Base-by-base conservation (phyloP, 164 flowering plant species). In the Vitis rotundifolia region DNA sequence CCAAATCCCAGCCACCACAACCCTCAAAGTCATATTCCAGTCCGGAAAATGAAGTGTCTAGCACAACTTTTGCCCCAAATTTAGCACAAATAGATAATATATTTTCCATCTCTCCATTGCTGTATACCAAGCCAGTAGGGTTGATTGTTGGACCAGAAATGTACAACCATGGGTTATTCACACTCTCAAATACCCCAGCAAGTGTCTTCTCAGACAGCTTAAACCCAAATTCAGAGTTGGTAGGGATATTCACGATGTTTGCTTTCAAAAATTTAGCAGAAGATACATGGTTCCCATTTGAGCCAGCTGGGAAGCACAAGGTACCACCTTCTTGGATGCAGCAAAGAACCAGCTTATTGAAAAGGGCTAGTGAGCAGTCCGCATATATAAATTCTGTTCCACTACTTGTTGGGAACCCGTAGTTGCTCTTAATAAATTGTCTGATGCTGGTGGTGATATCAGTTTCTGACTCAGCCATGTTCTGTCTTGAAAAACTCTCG, bases 401-500 rank as follows among this genome's bases (percentile, higher is more conserved):
- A 71, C 76, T 77, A 63, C 76, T 75, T 11, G 83, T 75, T 22
- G 87, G 82, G 71, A 87, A 89, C 5, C 97, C 93, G 68, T 88
- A 95, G 59, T 67, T 82, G 59, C 75, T 82, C 77, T 79, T 77
- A 59, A 91, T 74, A 66, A 88, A 85, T 44, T 81, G 81, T 29
- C 59, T 87, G 52, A 93, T 82, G 76, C 88, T 81, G 31, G 75
- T 53, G 58, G 84, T 83, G 55, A 93, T 86, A 79, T 95, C 99
- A 58, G 73, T 83, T 81, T 93, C 99, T 3, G 94, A 74, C 68
- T 95, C 99, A 0, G 83, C 22, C 75, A 93, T 75, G 70, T 91
- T 95, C 78, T 95, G 99, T 71, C 99, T 84, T 13, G 94, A 89
- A 82, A 93, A 95, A 80, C 98, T 87, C 79, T 93, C 99, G 73